Base-by-base conservation (phyloP, 306 rosid species). In the Casuarina equisetifolia region DNA sequence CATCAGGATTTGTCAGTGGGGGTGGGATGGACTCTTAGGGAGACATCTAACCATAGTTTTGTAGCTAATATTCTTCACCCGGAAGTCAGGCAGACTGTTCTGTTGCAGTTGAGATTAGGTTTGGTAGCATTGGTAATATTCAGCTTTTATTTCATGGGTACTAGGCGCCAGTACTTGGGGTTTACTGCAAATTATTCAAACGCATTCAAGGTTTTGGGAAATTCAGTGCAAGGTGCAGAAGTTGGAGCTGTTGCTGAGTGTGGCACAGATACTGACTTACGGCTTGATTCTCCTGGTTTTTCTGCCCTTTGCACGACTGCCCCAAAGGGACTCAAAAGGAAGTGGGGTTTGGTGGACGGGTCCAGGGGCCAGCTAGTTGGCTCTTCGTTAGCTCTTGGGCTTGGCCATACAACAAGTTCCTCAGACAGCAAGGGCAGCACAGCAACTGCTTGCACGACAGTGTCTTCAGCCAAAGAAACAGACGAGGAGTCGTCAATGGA, bases 1-100 rank as follows among this genome's bases (percentile, higher is more conserved):
- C 99, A 45, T 96, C 99, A 0, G 99, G 98, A 80, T 96, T 96
- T 88, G 99, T 96, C 53, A 96, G 99, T 11, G 99, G 99, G 85
- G 99, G 97, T 75, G 91, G 83, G 79, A 81, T 79, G 58, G 70
- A 64, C 87, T 73, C 81, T 73, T 78, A 62, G 78, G 20, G 85
- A 88, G 75, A 57, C 87, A 76, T 84, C 92, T 92, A 81, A 88
- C 88, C 67, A 69, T 88, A 81, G 79, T 80, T 80, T 82, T 84
- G 90, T 93, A 86, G 78, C 83, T 84, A 78, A 45, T 70, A 44
- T 67, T 70, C 78, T 74, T 73, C 76, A 63, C 79, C 85, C 52
- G 50, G 90, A 87, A 85, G 84, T 81, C 82, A 80, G 90, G 91
- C 79, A 68, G 84, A 76, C 86, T 86, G 85, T 86, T 83, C 85